Evolutionary conservation across 1,139 yeast genomes (phyloP).

Genomic region (Pichiaceae sp.): DNA sequence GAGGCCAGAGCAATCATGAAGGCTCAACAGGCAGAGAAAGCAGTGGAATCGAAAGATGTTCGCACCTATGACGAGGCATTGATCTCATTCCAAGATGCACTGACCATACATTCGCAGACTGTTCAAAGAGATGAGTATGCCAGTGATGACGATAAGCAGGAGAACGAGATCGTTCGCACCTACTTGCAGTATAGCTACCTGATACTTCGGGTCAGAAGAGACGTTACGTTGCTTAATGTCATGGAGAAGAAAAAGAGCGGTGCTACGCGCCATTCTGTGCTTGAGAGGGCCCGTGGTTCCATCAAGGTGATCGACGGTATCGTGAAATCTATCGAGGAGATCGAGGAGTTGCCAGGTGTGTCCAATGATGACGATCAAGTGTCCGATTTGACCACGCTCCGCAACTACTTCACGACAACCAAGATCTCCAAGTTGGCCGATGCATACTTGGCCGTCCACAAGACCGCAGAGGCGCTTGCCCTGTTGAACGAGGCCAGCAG

Average conservation of each 20-base stretch:
- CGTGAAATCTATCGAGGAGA: slow-evolving; percentile 40
- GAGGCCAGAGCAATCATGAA: slow-evolving; percentile 52
- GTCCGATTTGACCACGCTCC: slow-evolving; percentile 43
- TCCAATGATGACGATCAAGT: slow-evolving; percentile 69
- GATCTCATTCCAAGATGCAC: slow-evolving; percentile 48
- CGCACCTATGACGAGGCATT: slow-evolving; percentile 39
- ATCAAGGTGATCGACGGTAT: slow-evolving; percentile 44
- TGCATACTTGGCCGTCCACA: slow-evolving; percentile 37
- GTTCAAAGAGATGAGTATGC: slow-evolving; percentile 36
- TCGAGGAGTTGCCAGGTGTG: slow-evolving; percentile 84
- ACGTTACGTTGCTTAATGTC: slow-evolving; percentile 37
- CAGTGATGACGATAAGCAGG: slow-evolving; percentile 51
- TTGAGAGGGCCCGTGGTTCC: slow-evolving; percentile 35
- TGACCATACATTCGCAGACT: slow-evolving; percentile 41
- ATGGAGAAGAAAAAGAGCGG: slow-evolving; percentile 16
- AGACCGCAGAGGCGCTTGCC: slow-evolving; percentile 48
- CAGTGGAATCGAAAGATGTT: slow-evolving; percentile 20
- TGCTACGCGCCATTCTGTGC: slow-evolving; percentile 18
- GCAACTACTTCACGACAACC: slow-evolving; percentile 35
- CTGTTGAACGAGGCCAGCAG: slow-evolving; percentile 33
- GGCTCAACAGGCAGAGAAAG: slow-evolving; percentile 20
- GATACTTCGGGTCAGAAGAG: slow-evolving; percentile 66
- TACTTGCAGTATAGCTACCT: slow-evolving; percentile 64
- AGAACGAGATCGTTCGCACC: slow-evolving; percentile 67
- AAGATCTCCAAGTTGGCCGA: slow-evolving; percentile 41